Evolutionary conservation across 2,329 filamentous ascomycete species (phyloP).

Genomic region (Trichoderma sp.): DNA sequence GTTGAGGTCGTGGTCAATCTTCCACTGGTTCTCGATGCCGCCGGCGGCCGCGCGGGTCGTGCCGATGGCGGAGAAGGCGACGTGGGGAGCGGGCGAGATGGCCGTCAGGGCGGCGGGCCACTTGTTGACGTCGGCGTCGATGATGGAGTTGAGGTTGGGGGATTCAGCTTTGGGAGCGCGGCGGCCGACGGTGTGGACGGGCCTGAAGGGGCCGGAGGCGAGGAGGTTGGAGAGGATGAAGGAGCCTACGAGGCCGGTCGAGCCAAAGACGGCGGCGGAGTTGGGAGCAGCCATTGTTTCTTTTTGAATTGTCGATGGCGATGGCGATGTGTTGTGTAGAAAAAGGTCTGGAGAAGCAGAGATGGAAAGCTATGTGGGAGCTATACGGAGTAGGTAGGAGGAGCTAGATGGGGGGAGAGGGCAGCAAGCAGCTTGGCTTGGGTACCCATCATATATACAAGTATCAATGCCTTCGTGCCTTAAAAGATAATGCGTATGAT

Average conservation of each 20-base stretch:
- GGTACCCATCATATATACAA: not conserved
- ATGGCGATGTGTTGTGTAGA: not conserved
- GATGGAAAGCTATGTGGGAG: not conserved
- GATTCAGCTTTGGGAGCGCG: constrained; percentile 58
- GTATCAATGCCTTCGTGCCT: not conserved
- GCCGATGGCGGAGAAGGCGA: constrained; percentile 77
- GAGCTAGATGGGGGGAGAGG: not conserved
- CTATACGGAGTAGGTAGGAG: not conserved
- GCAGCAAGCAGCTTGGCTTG: not conserved
- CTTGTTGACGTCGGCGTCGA: constrained; percentile 65
- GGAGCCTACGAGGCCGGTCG: constrained; percentile 69
- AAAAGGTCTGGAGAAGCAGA: not conserved
- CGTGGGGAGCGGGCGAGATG: constrained; percentile 55
- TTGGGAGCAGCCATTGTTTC: constrained; percentile 11
- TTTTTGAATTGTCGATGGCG: not conserved
- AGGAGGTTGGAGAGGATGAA: constrained; percentile 72
- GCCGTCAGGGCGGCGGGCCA: constrained; percentile 65
- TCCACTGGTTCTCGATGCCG: constrained; percentile 75
- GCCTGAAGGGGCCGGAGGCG: constrained; percentile 50
- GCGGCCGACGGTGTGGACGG: constrained; percentile 66
- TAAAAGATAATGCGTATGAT: not conserved
- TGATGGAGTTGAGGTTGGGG: constrained; percentile 61
- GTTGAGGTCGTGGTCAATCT: constrained; percentile 87
- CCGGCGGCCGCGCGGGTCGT: constrained; percentile 78
- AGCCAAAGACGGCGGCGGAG: constrained; percentile 57